A percentile compares a stretch with the other conserved stretches of the same genome.
phyloP scores from a whole-genome alignment of 2,329 filamentous ascomycete species.

The Pseudogymnoascus sp. region DNA sequence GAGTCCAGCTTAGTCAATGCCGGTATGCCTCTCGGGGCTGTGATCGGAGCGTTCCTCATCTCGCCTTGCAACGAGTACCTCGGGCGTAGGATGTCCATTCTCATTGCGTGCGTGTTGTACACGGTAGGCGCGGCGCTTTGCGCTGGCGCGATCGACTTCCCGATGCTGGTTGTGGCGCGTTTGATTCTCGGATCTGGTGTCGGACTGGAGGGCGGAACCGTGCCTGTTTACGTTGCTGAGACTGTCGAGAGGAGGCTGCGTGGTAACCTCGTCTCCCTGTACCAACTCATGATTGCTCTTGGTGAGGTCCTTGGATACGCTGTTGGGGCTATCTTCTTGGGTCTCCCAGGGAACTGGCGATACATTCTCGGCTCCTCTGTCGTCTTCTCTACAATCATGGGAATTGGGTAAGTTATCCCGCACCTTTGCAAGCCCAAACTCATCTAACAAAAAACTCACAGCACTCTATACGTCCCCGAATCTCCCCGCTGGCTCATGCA shows the following conservation, averaged over 20 bases:
- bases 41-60: constrained; percentile 60
- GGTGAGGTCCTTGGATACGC: constrained; percentile 68
- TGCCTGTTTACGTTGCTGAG: constrained; percentile 68
- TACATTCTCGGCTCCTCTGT: constrained; percentile 67
- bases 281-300: constrained; percentile 69
- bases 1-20: constrained; percentile 61
- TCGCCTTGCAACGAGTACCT: constrained; percentile 59
- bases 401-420: constrained; percentile 20
- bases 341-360: constrained; percentile 62
- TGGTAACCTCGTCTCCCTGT: constrained; percentile 65
- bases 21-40: constrained; percentile 63
- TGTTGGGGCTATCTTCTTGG: constrained; percentile 63
- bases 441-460: background rate
- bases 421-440: background rate
- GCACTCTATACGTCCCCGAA: constrained; percentile 64
- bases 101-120: constrained; percentile 61
- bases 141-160: constrained; percentile 59
- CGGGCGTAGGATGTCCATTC: constrained; percentile 59
- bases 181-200: constrained; percentile 64
- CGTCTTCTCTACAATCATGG: constrained; percentile 57
- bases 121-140: constrained; percentile 61
- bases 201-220: constrained; percentile 65
- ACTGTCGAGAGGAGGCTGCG: constrained; percentile 58
- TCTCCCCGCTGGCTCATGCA: constrained; percentile 62
- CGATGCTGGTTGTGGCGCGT: constrained; percentile 61